Percentiles rank a stretch among this genome's conserved stretches.
Evolutionary conservation across 805 yeast species (phyloP).

Genomic region (Saccharomycopsis sp.): DNA sequence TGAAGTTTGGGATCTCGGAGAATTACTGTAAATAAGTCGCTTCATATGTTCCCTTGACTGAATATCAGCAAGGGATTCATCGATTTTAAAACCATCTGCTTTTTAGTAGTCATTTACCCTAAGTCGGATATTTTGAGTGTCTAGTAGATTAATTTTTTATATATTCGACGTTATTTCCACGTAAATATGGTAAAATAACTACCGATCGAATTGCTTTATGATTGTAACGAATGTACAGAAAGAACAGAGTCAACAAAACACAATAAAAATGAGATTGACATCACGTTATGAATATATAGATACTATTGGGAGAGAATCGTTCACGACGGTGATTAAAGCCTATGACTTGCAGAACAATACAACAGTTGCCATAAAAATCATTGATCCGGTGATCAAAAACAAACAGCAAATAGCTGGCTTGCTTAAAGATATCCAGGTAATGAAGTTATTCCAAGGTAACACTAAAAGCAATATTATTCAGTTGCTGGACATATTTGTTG

Average conservation of each 20-base stretch:
- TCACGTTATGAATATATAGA: conserved; percentile 2
- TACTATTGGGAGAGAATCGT: conserved; percentile 1
- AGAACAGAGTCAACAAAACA: neutral
- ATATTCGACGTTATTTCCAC: neutral
- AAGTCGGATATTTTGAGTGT: neutral
- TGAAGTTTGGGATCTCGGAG: neutral
- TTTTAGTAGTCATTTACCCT: neutral
- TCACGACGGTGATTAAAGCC: neutral
- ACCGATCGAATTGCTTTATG: neutral
- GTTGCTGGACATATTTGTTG: neutral
- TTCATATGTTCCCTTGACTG: neutral
- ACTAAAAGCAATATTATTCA: conserved; percentile 1
- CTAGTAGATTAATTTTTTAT: neutral
- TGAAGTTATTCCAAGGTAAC: neutral
- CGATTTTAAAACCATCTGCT: neutral
- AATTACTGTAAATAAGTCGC: neutral
- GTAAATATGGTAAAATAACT: neutral
- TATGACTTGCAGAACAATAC: neutral
- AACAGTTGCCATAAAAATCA: conserved; percentile 1
- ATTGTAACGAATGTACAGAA: neutral
- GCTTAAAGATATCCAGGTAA: conserved; percentile 1
- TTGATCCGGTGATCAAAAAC: neutral
- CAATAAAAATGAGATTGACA: neutral
- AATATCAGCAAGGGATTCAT: neutral
- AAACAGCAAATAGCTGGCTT: neutral